Base-by-base conservation (phyloP, 23 red algal species). In the Gracilariopsis chorda region DNA sequence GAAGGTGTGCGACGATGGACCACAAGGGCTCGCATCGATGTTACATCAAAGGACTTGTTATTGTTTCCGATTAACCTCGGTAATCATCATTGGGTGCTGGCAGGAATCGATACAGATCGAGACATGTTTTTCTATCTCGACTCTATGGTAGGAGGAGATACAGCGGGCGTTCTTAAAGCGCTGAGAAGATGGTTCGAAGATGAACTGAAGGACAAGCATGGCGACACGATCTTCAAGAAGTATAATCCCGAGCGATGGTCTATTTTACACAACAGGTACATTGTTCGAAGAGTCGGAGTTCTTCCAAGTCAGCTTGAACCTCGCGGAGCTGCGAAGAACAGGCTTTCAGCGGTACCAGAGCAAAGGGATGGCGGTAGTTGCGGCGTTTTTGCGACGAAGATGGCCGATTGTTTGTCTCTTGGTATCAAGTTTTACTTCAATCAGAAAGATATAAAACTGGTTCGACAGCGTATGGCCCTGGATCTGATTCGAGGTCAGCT, bases 301-400 rank as follows among this genome's bases (percentile, higher is more conserved):
- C 62, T 63, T 48, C 79, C 79, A 13, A 12, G 13, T 33, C 27
- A 69, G 43, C 30, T 80, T 30, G 62, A 91, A 43, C 64, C 87
- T 36, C 32, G 43, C 19, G 19, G 6, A 35, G n/a, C n/a, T 43
- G 6, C 6, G 28, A 28, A 28, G 20, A 25, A 32, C 28, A 29
- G 57, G 1, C 19, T 52, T 37, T n/a, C 68, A 51, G 34, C 45
- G 40, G 78, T 92, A 36, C 88, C 88, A 2, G 43, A 33, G 43
- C 88, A 92, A 75, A 58, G 43, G 0, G 88, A 92, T 67, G 88
- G 88, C 25, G 88, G 88, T 1, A 92, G 88, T 39, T 92, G 88
- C 33, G 88, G 88, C 28, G 88, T 92, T 21, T 92, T 92, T 45
- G 64, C 68, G 35, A 14, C 77, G n/a, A 92, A 82, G 47, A 82